Base-by-base conservation (phyloP, 306 rosid genomes). In the Calophaca sinica region DNA sequence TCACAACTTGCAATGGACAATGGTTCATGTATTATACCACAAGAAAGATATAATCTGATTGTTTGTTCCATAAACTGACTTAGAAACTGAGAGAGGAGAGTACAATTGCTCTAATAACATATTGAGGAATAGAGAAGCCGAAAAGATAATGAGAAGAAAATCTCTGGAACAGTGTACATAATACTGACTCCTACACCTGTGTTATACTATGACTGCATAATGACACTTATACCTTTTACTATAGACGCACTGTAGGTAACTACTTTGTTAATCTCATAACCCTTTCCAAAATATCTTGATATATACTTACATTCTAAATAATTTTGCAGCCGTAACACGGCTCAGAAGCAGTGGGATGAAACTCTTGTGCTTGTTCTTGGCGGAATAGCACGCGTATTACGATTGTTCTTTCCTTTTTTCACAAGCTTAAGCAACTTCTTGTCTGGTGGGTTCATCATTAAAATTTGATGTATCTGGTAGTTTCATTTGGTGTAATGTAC, bases 261-360 rank as follows among this genome's bases (percentile, higher is more conserved):
- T 68, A 51, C 54, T 39, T 39, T 41, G 70, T 61, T 54, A 54
- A 62, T 78, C 62, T 54, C 59, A 6, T 62, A 58, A 20, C 7
- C n/a, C 65, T 52, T 44, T 74, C 65, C 53, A 52, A 49, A 45
- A 36, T 61, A 52, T 11, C 38, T 55, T 75, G 45, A 9, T 31
- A 65, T 62, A n/a, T 46, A 50, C 31, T 68, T 50, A n/a, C 67
- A 10, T 69, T 87, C 35, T 70, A 51, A 78, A 86, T 39, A 53
- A 77, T 77, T 82, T 67, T 88, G 84, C 90, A 94, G 98, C 84
- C 98, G 98, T 68, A 94, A 94, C 85, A 94, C 98, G 1, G 97
- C 94, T 85, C 98, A 94, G 86, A 94, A 94, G 81, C 98, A 94
- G 84, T 94, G 98, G 98, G 98, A 94, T 78, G 98, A 94, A 85